Base-by-base conservation (phyloP, 169 alveolate species). In the Plasmodium malariae region DNA sequence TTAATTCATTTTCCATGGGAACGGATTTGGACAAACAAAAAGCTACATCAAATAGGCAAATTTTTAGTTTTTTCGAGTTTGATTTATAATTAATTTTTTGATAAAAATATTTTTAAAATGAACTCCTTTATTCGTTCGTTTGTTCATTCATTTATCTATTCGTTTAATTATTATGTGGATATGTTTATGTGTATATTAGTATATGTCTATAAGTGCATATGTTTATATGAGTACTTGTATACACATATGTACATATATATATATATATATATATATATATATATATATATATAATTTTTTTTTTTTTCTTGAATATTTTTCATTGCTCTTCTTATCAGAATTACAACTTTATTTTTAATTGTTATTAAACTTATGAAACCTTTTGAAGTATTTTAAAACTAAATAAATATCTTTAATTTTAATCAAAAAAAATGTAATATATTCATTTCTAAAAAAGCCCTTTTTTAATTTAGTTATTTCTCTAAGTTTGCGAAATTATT, bases 61-160 rank as follows among this genome's bases (percentile, higher is more conserved):
- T 80, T 51, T 80, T 80, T 80, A 80, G 45, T 59, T 80, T 80
- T 65, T 80, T 80, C 51, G 90, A 80, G 65, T 63, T 48, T 51
- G 90, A 80, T 63, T 45, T 80, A 67, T 80, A 68, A 49, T 49
- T 37, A n/a, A 4, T 60, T 60, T 49, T 14, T 55, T 17, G 55
- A 28, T 32, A 72, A 51, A 51, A 60, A 30, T n/a, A 7, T 21
- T 2, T 69, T 40, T 72, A 51, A 24, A 72, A 11, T 24, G 49
- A 32, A 54, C n/a, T 12, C 51, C 28, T 26, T 19, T 19, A 54
- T 40, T 3, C 2, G 14, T 30, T 51, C 49, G 12, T 14, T 28
- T 14, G 49, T n/a, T 17, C n/a, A 72, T 21, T 70, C 21, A 7
- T 9, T 54, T 19, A 43, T n/a, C n/a, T n/a, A n/a, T n/a, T n/a